These are phyloP conservation scores for Leccinum ochraceum DNA, from an alignment of 768 basidiomycete species.

Conservation along the genomic window DNA sequence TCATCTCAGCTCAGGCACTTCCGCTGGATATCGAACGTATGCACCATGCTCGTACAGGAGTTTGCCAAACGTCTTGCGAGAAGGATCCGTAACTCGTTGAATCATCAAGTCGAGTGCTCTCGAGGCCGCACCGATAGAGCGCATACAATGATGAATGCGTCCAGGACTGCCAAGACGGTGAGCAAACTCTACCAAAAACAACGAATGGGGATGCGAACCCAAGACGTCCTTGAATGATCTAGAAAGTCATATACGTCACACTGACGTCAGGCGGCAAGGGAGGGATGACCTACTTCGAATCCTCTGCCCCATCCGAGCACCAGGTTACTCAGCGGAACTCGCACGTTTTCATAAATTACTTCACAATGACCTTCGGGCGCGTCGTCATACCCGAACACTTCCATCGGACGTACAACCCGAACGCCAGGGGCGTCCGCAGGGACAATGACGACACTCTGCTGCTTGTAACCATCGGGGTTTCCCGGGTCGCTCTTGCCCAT, in stretches of 20 bases:
- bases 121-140: slow-evolving; percentile 88
- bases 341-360: slow-evolving; percentile 91
- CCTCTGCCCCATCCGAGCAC: slow-evolving; percentile 93
- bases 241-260: background rate
- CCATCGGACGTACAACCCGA: slow-evolving; percentile 88
- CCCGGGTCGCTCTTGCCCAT: slow-evolving; percentile 93
- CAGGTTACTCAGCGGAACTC: slow-evolving; percentile 80
- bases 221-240: slow-evolving; percentile 94
- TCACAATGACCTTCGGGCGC: slow-evolving; percentile 98
- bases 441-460: slow-evolving; percentile 96
- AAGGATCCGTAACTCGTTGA: slow-evolving; percentile 88
- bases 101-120: slow-evolving; percentile 86
- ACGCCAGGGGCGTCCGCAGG: slow-evolving; percentile 86
- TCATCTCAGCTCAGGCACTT: slow-evolving; percentile 2
- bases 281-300: slow-evolving; percentile 65
- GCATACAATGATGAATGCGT: slow-evolving; percentile 98
- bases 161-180: slow-evolving; percentile 61
- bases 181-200: background rate
- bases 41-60: slow-evolving; percentile 86
- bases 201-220: slow-evolving; percentile 51
- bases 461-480: slow-evolving; percentile 72
- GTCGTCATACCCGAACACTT: slow-evolving; percentile 92
- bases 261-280: background rate
- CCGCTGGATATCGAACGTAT: slow-evolving; percentile 14
- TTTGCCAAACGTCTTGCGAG: slow-evolving; percentile 93